phyloP scores from a whole-genome alignment of 129 eudicot genomes.

The Kitagawia praeruptora region DNA sequence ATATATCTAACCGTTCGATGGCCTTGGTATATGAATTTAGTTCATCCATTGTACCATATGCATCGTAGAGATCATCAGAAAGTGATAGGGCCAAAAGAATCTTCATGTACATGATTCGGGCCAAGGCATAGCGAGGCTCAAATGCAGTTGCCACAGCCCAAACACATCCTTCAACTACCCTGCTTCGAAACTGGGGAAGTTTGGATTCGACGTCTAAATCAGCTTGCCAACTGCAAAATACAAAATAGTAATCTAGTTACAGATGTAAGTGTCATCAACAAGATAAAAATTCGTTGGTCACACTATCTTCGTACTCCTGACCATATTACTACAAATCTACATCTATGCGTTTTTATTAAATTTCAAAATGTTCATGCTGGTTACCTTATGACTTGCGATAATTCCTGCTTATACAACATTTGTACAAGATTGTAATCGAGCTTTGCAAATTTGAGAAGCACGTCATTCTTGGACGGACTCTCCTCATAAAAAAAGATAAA shows the following conservation, averaged over 20 bases:
- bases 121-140: constrained; percentile 11
- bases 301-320: background rate
- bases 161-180: constrained; percentile 9
- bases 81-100: background rate
- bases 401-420: constrained; percentile 21
- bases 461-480: background rate
- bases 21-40: constrained; percentile 4
- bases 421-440: constrained; percentile 18
- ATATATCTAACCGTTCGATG: background rate
- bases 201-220: background rate
- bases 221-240: constrained; percentile 11
- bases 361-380: no score
- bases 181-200: background rate
- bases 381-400: constrained; percentile 15
- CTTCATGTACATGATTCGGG: background rate
- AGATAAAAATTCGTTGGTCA: background rate
- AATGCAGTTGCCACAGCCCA: constrained; percentile 4
- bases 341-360: background rate
- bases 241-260: background rate
- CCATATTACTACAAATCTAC: no score
- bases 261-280: background rate
- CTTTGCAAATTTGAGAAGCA: constrained; percentile 16
- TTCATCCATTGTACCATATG: constrained; percentile 14
- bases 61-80: constrained; percentile 13
- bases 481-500: constrained; percentile 13